Evolutionary conservation across 352 stramenopile genomes (phyloP).

Genomic region (Phytophthora palmivora): DNA sequence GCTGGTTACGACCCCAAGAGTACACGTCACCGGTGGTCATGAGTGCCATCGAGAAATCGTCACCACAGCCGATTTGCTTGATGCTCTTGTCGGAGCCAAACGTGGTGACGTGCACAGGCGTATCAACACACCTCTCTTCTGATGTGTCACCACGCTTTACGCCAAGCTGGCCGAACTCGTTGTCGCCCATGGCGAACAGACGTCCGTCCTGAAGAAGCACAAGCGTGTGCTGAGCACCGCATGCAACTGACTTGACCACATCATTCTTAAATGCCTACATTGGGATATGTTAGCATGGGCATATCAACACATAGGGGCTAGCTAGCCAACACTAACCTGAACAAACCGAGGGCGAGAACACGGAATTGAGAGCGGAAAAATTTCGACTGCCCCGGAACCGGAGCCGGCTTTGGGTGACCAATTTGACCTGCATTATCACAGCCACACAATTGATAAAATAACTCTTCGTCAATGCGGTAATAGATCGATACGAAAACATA

Average conservation of each 20-base stretch:
- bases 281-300: not conserved
- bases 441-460: slow-evolving; percentile 1
- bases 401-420: slow-evolving; percentile 64
- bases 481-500: slow-evolving; percentile 6
- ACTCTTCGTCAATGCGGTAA: not conserved
- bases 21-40: slow-evolving; percentile 62
- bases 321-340: slow-evolving; percentile 40
- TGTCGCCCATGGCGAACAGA: slow-evolving; percentile 79
- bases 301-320: not conserved
- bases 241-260: slow-evolving; percentile 62
- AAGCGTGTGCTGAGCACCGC: slow-evolving; percentile 75
- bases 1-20: slow-evolving; percentile 77
- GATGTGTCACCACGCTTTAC: slow-evolving; percentile 35
- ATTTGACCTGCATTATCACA: slow-evolving; percentile 55
- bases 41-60: slow-evolving; percentile 73
- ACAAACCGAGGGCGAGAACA: slow-evolving; percentile 71
- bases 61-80: slow-evolving; percentile 62
- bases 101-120: slow-evolving; percentile 39
- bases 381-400: slow-evolving; percentile 63
- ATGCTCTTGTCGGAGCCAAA: slow-evolving; percentile 38
- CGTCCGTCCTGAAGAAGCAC: slow-evolving; percentile 65
- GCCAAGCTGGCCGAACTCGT: slow-evolving; percentile 74
- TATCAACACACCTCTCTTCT: slow-evolving; percentile 46
- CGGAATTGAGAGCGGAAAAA: slow-evolving; percentile 86
- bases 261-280: slow-evolving; percentile 63